Evolutionary conservation across 2,329 filamentous ascomycete species (phyloP).

Genomic region (Talaromyces piceae): DNA sequence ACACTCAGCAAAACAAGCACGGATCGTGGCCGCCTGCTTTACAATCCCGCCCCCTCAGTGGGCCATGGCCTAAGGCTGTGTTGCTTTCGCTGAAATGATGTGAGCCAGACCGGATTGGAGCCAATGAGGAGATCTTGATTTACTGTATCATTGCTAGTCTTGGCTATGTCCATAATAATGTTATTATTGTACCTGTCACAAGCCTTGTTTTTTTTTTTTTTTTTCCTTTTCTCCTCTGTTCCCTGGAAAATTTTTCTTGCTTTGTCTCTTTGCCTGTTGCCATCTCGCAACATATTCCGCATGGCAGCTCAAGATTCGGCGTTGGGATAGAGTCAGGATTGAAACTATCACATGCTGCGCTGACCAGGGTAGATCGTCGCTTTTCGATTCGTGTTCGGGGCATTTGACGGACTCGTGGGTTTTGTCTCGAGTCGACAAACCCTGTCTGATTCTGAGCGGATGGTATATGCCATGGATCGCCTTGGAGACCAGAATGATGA

Average conservation of each 20-base stretch:
- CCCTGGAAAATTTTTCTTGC: neutral
- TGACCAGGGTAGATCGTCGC: neutral
- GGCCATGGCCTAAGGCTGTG: too few relatives aligned
- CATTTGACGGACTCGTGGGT: neutral
- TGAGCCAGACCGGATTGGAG: neutral
- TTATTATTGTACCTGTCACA: neutral
- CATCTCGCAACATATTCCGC: neutral
- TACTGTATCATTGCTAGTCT: neutral
- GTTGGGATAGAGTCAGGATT: neutral
- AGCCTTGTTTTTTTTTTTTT: neutral
- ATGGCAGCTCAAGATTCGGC: neutral
- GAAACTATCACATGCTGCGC: neutral
- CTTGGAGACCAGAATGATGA: neutral
- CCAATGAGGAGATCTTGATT: neutral
- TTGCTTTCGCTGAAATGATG: too few relatives aligned
- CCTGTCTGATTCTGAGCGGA: neutral
- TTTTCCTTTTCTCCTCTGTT: neutral
- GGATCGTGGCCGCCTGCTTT: neutral
- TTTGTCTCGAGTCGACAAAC: neutral
- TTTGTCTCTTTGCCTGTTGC: neutral
- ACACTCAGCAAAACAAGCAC: too few relatives aligned
- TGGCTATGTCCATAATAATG: too few relatives aligned
- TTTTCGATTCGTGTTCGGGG: neutral
- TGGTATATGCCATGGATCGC: neutral
- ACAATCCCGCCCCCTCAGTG: neutral